A percentile compares a stretch with the other conserved stretches of the same genome.
Conservation (phyloP, 1,284 basidiomycete genomes). For the Stygiomarasmius scandens region DNA sequence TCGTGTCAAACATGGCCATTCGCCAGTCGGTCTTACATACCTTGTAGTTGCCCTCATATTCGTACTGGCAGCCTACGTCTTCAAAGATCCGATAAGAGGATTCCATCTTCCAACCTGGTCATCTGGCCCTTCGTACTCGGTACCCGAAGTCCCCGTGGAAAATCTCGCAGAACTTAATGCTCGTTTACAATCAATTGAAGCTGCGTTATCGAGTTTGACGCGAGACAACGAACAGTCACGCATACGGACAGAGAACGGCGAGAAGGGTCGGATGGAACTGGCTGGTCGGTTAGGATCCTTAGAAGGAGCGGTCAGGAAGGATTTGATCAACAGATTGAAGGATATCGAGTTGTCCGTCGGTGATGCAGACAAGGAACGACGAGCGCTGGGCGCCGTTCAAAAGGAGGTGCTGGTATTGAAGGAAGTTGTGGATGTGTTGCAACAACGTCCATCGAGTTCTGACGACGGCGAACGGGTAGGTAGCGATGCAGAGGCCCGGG, state of each 20-base stretch:
- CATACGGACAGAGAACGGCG: conserved; percentile 52
- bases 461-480: conserved; percentile 22
- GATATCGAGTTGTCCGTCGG: conserved; percentile 48
- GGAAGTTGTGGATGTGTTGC: conserved; percentile 32
- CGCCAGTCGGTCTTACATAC: conserved; percentile 39
- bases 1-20: conserved; percentile 30
- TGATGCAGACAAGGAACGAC: conserved; percentile 46
- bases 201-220: conserved; percentile 58
- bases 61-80: conserved; percentile 42
- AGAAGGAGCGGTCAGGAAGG: conserved; percentile 59
- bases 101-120: conserved; percentile 24
- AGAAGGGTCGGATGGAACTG: conserved; percentile 52
- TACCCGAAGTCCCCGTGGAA: conserved; percentile 63
- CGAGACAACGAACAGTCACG: conserved; percentile 53
- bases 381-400: conserved; percentile 51
- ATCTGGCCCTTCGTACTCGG: conserved; percentile 33
- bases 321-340: conserved; percentile 46
- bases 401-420: conserved; percentile 58
- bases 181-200: conserved; percentile 70
- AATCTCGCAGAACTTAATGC: conserved; percentile 72
- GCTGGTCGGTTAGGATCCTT: conserved; percentile 52
- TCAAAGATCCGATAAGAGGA: conserved; percentile 36
- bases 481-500: conserved; percentile 59
- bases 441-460: conserved; percentile 36
- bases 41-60: conserved; percentile 42